Evolutionary conservation across 2,329 filamentous ascomycete species (phyloP).

Genomic region (Colletotrichum destructivum): DNA sequence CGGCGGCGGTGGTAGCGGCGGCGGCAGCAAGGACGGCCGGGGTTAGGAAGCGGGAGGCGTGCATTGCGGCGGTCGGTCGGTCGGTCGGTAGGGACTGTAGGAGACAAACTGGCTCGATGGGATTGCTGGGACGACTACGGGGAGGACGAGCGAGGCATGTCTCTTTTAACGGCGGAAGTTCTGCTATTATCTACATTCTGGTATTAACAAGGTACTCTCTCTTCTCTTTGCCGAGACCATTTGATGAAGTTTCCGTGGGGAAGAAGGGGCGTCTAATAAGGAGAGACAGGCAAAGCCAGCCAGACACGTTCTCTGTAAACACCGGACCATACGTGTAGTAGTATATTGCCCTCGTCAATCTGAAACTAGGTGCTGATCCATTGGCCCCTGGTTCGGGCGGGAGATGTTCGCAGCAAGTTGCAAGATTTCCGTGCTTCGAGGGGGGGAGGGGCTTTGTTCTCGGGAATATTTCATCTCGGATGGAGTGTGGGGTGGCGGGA

Average conservation of each 20-base stretch:
- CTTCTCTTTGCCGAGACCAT: neutral
- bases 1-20: too few relatives aligned
- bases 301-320: slow-evolving; percentile 6
- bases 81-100: slow-evolving; percentile 7
- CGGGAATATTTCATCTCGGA: neutral
- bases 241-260: slow-evolving; percentile 5
- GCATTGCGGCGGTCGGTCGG: slow-evolving; percentile 6
- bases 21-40: slow-evolving; percentile 21
- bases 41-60: slow-evolving; percentile 2
- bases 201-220: neutral
- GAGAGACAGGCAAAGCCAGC: neutral
- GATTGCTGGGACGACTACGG: too few relatives aligned
- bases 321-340: neutral
- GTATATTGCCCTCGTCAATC: slow-evolving; percentile 17
- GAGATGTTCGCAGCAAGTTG: neutral
- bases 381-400: neutral
- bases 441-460: neutral
- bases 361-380: slow-evolving; percentile 19
- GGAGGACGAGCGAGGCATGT: neutral
- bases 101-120: too few relatives aligned
- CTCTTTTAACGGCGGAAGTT: neutral
- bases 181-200: neutral
- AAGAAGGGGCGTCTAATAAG: slow-evolving; percentile 5
- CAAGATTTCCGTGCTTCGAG: neutral
- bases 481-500: neutral